phyloP scores from a whole-genome alignment of 2,329 filamentous ascomycete genomes.

The Atkinsonella hypoxylon region DNA sequence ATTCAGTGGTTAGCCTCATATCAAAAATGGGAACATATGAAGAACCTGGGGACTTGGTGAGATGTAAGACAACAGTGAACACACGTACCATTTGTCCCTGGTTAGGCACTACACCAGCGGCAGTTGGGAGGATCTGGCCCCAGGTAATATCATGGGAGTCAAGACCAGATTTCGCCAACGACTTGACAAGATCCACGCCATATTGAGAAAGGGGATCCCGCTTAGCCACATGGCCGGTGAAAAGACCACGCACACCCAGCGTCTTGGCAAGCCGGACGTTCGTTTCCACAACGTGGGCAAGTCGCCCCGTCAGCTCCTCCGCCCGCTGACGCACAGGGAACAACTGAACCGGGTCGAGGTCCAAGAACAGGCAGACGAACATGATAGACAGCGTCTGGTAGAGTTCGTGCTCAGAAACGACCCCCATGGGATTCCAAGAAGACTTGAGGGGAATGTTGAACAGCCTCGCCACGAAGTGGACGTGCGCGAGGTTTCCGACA shows the following conservation, averaged over 20 bases:
- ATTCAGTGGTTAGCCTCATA: not conserved
- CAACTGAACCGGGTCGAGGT: conserved; percentile 53
- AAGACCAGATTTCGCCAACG: conserved; percentile 50
- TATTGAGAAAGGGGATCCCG: conserved; percentile 48
- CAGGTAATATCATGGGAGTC: conserved; percentile 55
- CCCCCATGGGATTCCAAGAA: conserved; percentile 43
- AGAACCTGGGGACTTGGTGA: not conserved
- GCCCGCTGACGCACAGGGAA: conserved; percentile 51
- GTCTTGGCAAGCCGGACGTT: conserved; percentile 48
- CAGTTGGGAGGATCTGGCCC: conserved; percentile 57
- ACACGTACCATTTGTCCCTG: conserved; percentile 52
- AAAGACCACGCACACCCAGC: conserved; percentile 29
- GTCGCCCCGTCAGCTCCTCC: conserved; percentile 41
- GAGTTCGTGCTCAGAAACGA: conserved; percentile 42
- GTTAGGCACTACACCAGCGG: conserved; percentile 55
- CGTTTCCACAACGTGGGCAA: conserved; percentile 50
- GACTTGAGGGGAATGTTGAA: conserved; percentile 60
- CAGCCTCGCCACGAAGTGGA: conserved; percentile 48
- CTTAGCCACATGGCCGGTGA: conserved; percentile 36
- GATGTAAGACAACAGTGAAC: no score
- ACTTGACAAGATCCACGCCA: conserved; percentile 53
- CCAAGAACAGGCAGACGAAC: conserved; percentile 53
- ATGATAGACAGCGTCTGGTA: conserved; percentile 53
- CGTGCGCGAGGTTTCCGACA: conserved; percentile 54
- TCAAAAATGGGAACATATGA: not conserved